phyloP scores from a whole-genome alignment of 257 asterid species.

The Solanum microdontum region DNA sequence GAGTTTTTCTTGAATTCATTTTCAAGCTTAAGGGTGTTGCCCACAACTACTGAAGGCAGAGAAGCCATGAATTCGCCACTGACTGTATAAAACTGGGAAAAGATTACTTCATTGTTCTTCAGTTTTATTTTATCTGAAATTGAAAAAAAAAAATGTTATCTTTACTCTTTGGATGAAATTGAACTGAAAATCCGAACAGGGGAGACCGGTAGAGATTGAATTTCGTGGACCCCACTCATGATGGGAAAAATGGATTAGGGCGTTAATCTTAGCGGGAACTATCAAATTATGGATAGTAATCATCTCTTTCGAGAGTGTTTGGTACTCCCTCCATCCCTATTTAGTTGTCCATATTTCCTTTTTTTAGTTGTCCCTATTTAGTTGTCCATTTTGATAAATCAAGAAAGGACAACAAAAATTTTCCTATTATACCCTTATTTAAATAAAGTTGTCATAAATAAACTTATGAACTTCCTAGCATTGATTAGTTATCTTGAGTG shows the following conservation, averaged over 20 bases:
- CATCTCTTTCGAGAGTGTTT: neutral
- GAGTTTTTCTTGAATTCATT: slow-evolving; percentile 37
- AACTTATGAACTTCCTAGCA: too few species aligned
- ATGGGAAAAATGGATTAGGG: neutral
- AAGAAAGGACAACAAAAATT: too few species aligned
- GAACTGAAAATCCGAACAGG: neutral
- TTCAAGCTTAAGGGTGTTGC: slow-evolving; percentile 59
- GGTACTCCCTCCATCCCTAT: neutral
- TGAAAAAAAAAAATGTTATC: slow-evolving; percentile 18
- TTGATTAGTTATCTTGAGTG: too few species aligned
- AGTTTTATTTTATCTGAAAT: neutral
- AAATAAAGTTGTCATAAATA: too few species aligned
- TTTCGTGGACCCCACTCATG: neutral
- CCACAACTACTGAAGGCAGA: slow-evolving; percentile 48
- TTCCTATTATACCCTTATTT: too few species aligned
- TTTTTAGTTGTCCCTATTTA: too few species aligned
- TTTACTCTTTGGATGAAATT: slow-evolving; percentile 36
- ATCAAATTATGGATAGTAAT: neutral
- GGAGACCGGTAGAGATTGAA: neutral
- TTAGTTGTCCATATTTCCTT: too few species aligned
- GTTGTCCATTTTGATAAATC: too few species aligned
- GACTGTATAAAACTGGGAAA: neutral
- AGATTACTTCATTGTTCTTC: neutral
- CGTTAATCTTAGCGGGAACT: neutral
- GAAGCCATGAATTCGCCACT: slow-evolving; percentile 54